Base-by-base conservation (phyloP, 1,284 basidiomycete species). In the Sporisorium graminicola region DNA sequence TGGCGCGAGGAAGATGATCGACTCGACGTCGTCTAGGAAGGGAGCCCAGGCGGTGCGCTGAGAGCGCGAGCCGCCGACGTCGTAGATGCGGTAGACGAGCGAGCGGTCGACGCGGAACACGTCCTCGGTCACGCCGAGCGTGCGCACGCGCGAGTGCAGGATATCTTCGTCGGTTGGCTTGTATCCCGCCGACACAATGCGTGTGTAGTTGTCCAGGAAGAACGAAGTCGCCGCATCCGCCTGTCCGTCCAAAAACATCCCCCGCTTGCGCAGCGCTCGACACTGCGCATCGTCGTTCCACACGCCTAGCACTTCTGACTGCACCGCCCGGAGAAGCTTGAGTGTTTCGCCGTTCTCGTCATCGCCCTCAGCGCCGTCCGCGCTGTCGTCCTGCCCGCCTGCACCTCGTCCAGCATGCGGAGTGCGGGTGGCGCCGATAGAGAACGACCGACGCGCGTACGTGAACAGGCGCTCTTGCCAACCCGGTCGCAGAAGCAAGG, bases 1-100 rank as follows among this genome's bases (percentile, higher is more conserved):
- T 5, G 79, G 74, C 0, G 79, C 80, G 5, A 82, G 59, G 50
- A 82, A 82, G 59, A 82, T 80, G 57, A 80, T 73, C 13, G 57
- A 35, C 13, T 65, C 49, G 3, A 62, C 62, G 20, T 82, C 71
- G 44, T 80, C 78, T 13, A 80, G 52, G 51, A 69, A 82, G 9
- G 64, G 58, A 0, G 62, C 64, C 80, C 80, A 82, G 9, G 69
- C 67, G 8, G 64, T 43, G 18, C 80, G 72, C 43, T 82, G 78
- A 3, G 43, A 44, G 0, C 70, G 67, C 16, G 44, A 53, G 3
- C 80, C 80, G 10, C 80, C 80, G 9, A 82, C 79, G 57, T 82
- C 80, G 54, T 59, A 74, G 55, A 82, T 74, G 33, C 67, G 67
- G 31, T 79, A 80, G 20, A 63, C 33, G 49, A 69, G 62, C 5